Base-by-base conservation (phyloP, 352 stramenopile genomes). In the Pseudoperonospora humuli region DNA sequence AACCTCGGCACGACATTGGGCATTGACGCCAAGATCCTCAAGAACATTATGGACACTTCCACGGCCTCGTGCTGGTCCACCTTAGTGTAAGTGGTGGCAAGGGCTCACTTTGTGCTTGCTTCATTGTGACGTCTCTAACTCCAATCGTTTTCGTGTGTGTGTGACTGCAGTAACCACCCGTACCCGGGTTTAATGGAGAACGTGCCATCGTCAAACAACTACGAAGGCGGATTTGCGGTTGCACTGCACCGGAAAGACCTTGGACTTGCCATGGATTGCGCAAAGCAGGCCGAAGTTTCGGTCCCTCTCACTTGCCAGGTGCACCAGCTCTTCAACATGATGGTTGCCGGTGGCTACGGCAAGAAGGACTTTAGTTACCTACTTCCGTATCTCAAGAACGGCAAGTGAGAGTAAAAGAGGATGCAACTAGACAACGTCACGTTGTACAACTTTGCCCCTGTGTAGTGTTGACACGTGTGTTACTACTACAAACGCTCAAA, bases 231-330 rank as follows among this genome's bases (percentile, higher is more conserved):
- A 2, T 98, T 98, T 57, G 84, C 77, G 9, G 78, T 81, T 10
- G 69, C 71, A 34, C 74, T 99, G 7, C 97, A 98, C 86, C 79
- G 96, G 37, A 99, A 99, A 66, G 96, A 99, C 68, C 63, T 99
- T 3, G 84, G 85, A 8, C 80, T 99, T 33, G 95, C 93, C 5
- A 73, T 97, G 17, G 79, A 96, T 51, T 89, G 82, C 19, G 91
- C 78, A 49, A 93, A 96, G 54, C 57, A 72, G 25, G 75, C 86
- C 5, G 75, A 84, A 36, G 80, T 85, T 26, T 75, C 79, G 8
- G 52, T 95, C 15, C 83, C 82, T 11, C 53, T 95, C 7, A 90
- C 80, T 21, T 83, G 61, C 45, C 57, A 71, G 21, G 64, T 81
- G 44, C 76, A 89, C 61, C 75, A 90, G 60, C 55, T 93, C 32